Conservation (phyloP, 1,139 yeast species). For the Geotrichum citri-aurantii region DNA sequence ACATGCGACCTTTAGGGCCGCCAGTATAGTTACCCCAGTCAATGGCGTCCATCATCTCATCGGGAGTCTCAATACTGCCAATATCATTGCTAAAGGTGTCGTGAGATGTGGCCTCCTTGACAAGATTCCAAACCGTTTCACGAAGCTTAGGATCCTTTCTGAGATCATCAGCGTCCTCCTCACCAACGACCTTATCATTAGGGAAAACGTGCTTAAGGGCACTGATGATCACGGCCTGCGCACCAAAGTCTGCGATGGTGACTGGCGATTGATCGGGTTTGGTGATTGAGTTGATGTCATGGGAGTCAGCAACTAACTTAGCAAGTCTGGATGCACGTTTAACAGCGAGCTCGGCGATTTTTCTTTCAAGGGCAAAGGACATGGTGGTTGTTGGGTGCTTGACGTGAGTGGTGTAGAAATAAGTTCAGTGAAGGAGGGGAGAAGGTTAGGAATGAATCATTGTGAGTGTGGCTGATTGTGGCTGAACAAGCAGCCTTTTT, state of each 20-base stretch:
- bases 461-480: background rate
- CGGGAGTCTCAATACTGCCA: constrained; percentile 39
- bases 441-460: background rate
- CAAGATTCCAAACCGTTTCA: constrained; percentile 37
- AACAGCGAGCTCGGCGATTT: constrained; percentile 82
- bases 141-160: constrained; percentile 46
- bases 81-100: constrained; percentile 29
- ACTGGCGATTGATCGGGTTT: constrained; percentile 92
- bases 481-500: background rate
- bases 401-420: background rate
- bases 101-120: constrained; percentile 27
- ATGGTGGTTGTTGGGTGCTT: background rate
- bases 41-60: constrained; percentile 56
- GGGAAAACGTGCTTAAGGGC: constrained; percentile 80
- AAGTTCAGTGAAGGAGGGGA: background rate
- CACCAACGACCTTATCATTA: constrained; percentile 82
- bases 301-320: constrained; percentile 57
- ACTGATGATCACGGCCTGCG: constrained; percentile 86
- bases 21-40: constrained; percentile 78
- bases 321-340: constrained; percentile 80
- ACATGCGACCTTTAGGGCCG: constrained; percentile 71
- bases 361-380: constrained; percentile 44
- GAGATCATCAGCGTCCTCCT: constrained; percentile 74
- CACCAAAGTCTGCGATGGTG: constrained; percentile 93
- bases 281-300: constrained; percentile 52